Evolutionary conservation across 2,329 filamentous ascomycete species (phyloP).

Genomic region (Xylariales sp.): DNA sequence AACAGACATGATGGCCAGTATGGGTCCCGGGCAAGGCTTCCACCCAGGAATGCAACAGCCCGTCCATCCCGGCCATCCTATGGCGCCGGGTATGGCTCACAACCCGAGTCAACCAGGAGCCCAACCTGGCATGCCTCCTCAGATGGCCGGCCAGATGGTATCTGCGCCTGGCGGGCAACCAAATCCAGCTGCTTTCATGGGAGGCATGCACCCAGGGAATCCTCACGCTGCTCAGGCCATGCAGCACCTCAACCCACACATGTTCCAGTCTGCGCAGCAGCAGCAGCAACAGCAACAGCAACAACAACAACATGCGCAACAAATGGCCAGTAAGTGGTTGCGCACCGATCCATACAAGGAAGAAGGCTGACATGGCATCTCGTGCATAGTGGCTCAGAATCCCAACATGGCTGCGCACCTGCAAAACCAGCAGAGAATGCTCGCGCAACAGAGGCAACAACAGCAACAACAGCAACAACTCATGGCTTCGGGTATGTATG

Average conservation of each 20-base stretch:
- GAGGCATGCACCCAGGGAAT: conserved; percentile 63
- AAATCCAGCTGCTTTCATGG: conserved; percentile 70
- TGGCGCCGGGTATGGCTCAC: conserved; percentile 59
- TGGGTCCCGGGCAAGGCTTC: conserved; percentile 59
- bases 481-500: conserved; percentile 42
- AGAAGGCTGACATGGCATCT: too few relatives aligned
- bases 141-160: conserved; percentile 64
- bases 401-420: conserved; percentile 38
- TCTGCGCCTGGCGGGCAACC: conserved; percentile 69
- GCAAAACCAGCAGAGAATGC: conserved; percentile 51
- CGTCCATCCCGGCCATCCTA: conserved; percentile 60
- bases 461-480: conserved; percentile 49
- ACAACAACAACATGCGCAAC: conserved; percentile 20
- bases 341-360: too few relatives aligned
- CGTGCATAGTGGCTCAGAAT: conserved; percentile 23
- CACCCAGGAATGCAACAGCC: conserved; percentile 69
- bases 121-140: conserved; percentile 63
- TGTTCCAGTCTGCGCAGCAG: conserved; percentile 29
- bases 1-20: conserved; percentile 64
- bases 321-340: conserved; percentile 27
- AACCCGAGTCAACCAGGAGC: conserved; percentile 66
- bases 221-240: conserved; percentile 64
- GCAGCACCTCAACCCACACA: conserved; percentile 64
- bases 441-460: conserved; percentile 50
- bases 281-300: too few relatives aligned